Evolutionary conservation across 768 basidiomycete species (phyloP).

Genomic region (button mushroom (Agaricus bisporus)): DNA sequence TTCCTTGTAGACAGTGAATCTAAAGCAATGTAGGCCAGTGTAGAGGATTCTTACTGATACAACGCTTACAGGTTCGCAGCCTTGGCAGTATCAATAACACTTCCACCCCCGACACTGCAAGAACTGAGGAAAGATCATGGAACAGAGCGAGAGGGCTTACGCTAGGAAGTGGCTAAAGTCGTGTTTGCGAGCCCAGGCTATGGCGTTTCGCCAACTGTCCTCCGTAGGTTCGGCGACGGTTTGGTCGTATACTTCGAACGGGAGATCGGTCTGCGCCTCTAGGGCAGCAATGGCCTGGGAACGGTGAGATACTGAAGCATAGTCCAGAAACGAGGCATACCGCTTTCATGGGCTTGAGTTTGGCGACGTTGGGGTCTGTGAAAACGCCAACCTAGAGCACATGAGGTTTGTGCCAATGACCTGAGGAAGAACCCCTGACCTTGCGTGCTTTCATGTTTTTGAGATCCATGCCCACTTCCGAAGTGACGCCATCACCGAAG

Average conservation of each 20-base stretch:
- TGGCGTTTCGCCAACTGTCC: constrained; percentile 82
- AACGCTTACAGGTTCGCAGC: constrained; percentile 75
- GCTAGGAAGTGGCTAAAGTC: constrained; percentile 93
- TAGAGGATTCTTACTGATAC: background rate
- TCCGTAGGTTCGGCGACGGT: constrained; percentile 92
- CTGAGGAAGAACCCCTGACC: constrained; percentile 31
- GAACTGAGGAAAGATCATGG: background rate
- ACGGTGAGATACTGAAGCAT: background rate
- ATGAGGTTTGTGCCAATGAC: constrained; percentile 7
- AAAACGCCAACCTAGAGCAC: constrained; percentile 79
- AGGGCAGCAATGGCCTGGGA: constrained; percentile 69
- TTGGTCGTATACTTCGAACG: constrained; percentile 76
- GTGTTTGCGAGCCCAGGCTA: constrained; percentile 78
- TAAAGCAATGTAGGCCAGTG: constrained; percentile 20
- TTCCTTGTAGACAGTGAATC: constrained; percentile 88
- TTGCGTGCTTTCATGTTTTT: constrained; percentile 90
- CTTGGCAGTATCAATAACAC: constrained; percentile 94
- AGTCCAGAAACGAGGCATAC: constrained; percentile 31
- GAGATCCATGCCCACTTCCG: constrained; percentile 89
- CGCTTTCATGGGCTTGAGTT: constrained; percentile 75
- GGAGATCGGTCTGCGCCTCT: constrained; percentile 68
- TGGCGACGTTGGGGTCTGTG: constrained; percentile 82
- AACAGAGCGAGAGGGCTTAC: constrained; percentile 34
- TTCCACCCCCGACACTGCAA: constrained; percentile 81
- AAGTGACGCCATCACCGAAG: constrained; percentile 87